Evolutionary conservation across 495 filamentous ascomycete species (phyloP).

Genomic region (Tuber magnatum): DNA sequence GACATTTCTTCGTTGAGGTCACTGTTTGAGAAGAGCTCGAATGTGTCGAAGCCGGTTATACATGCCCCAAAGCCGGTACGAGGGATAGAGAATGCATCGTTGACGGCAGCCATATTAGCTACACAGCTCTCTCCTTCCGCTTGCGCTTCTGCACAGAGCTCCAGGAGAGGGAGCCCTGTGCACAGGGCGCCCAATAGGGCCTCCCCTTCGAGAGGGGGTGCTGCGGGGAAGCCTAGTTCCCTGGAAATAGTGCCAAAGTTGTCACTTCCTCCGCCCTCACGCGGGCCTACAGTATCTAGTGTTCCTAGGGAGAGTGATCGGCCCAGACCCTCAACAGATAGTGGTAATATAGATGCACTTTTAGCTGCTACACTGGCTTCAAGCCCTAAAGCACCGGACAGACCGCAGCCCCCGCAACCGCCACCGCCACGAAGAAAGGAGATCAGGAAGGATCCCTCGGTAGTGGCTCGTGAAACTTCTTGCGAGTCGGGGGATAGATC

Average conservation of each 20-base stretch:
- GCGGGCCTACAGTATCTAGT: background rate
- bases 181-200: background rate
- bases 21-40: conserved; percentile 31
- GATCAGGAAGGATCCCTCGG: background rate
- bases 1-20: conserved; percentile 25
- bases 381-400: conserved; percentile 10
- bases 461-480: background rate
- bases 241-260: background rate
- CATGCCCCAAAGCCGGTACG: conserved; percentile 25
- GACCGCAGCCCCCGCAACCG: conserved; percentile 12
- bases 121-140: conserved; percentile 26
- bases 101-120: conserved; percentile 32
- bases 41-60: conserved; percentile 18
- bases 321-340: background rate
- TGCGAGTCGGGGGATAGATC: background rate
- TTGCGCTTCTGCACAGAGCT: conserved; percentile 20
- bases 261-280: background rate
- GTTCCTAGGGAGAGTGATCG: background rate
- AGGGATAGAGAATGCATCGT: conserved; percentile 30
- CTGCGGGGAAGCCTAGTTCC: background rate
- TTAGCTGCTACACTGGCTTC: conserved; percentile 25
- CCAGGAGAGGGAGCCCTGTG: conserved; percentile 15
- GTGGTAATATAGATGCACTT: conserved; percentile 8
- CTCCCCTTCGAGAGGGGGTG: background rate
- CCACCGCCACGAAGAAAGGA: conserved; percentile 21